phyloP scores from a whole-genome alignment of 2,329 filamentous ascomycete genomes.

The Stagonosporopsis rhizophila region DNA sequence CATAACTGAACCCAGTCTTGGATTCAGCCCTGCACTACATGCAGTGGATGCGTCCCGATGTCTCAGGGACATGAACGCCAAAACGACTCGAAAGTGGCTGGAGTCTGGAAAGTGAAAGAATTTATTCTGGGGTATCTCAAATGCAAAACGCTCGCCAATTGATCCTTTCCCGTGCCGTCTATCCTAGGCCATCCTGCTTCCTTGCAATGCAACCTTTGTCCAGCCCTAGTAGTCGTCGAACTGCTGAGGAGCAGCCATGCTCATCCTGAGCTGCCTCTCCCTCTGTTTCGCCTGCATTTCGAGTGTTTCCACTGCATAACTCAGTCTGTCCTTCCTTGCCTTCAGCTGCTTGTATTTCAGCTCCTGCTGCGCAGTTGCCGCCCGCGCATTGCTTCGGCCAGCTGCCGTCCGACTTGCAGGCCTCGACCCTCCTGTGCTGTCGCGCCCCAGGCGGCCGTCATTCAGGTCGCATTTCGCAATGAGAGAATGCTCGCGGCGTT shows the following conservation, averaged over 20 bases:
- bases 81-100: not conserved
- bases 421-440: slow-evolving; percentile 34
- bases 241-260: slow-evolving; percentile 65
- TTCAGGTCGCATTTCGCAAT: slow-evolving; percentile 85
- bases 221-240: slow-evolving; percentile 41
- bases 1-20: no score
- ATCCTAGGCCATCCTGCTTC: not conserved
- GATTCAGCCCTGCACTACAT: not conserved
- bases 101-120: not conserved
- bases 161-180: not conserved
- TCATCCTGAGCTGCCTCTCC: slow-evolving; percentile 75
- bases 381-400: slow-evolving; percentile 38
- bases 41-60: not conserved
- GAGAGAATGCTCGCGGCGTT: slow-evolving; percentile 81
- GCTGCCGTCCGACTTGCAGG: slow-evolving; percentile 33
- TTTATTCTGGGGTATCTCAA: slow-evolving; percentile 38
- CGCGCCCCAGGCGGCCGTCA: slow-evolving; percentile 69
- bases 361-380: slow-evolving; percentile 57
- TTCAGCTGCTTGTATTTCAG: slow-evolving; percentile 70
- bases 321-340: slow-evolving; percentile 83
- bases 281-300: slow-evolving; percentile 84
- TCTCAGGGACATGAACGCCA: not conserved
- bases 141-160: slow-evolving; percentile 32
- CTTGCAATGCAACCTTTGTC: not conserved
- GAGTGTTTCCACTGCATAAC: slow-evolving; percentile 85